Evolutionary conservation across 1,139 yeast species (phyloP).

Genomic region (Pichia sp.): DNA sequence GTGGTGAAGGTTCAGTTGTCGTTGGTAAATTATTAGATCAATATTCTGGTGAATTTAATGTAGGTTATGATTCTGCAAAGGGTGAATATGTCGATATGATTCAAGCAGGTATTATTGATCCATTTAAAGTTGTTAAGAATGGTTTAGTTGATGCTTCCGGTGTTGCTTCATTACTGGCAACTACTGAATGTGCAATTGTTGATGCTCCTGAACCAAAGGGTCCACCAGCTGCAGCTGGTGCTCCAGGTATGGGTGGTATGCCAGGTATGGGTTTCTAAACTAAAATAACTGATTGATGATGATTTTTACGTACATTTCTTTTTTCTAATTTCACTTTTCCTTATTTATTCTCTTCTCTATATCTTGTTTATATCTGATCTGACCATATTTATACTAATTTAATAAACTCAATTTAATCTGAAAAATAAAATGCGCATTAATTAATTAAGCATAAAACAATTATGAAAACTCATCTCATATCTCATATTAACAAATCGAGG

Average conservation of each 20-base stretch:
- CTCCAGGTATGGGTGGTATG: conserved; percentile 57
- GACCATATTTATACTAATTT: too few relatives aligned
- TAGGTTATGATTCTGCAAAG: conserved; percentile 90
- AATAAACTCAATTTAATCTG: too few relatives aligned
- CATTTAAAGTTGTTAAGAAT: conserved; percentile 96
- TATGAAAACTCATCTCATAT: too few relatives aligned
- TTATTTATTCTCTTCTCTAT: neutral
- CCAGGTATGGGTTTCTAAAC: conserved; percentile 36
- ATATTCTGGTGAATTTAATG: conserved; percentile 79
- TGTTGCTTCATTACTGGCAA: conserved; percentile 95
- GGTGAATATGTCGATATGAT: conserved; percentile 96
- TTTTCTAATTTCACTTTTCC: too few relatives aligned
- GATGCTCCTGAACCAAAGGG: conserved; percentile 92
- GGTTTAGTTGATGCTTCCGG: conserved; percentile 97
- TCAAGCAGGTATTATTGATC: conserved; percentile 96
- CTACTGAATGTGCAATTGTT: conserved; percentile 97
- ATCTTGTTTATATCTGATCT: too few relatives aligned
- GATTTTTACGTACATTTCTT: neutral
- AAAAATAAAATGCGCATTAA: too few relatives aligned
- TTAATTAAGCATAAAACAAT: too few relatives aligned
- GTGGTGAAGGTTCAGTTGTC: conserved; percentile 96
- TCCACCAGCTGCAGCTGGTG: conserved; percentile 60
- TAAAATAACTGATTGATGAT: neutral
- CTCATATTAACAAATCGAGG: too few relatives aligned
- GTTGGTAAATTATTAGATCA: conserved; percentile 87